Conservation (phyloP, 1,139 yeast genomes). For the Geotrichum carabidarum region DNA sequence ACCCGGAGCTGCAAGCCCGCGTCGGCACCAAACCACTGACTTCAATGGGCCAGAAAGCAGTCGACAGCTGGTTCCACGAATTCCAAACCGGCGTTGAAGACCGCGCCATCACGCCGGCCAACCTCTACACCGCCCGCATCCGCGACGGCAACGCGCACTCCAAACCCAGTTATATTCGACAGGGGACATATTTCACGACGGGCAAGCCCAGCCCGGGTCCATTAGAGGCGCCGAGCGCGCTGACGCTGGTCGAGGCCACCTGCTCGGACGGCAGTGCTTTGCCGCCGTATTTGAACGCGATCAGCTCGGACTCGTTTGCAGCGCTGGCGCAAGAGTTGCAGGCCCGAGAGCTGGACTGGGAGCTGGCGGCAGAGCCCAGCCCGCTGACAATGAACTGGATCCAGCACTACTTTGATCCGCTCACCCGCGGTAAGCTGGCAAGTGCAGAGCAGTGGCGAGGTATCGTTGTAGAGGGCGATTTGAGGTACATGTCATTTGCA, state of each 20-base stretch:
- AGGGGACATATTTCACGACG: background rate
- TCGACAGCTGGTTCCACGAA: conserved; percentile 11
- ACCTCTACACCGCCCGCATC: conserved; percentile 8
- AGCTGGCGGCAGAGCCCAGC: background rate
- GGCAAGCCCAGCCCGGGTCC: background rate
- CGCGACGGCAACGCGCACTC: background rate
- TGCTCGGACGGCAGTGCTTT: conserved; percentile 10
- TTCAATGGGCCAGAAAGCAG: background rate
- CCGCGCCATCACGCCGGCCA: background rate
- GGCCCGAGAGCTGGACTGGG: background rate
- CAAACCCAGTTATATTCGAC: background rate
- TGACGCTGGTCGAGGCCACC: background rate
- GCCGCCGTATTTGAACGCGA: conserved; percentile 2
- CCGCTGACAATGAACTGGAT: background rate
- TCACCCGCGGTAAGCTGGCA: background rate
- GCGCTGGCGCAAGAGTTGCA: background rate
- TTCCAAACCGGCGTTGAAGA: conserved; percentile 7
- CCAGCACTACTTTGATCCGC: conserved; percentile 6
- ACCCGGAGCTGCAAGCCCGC: conserved; percentile 6
- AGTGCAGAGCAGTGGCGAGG: conserved; percentile 1
- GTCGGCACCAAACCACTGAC: background rate
- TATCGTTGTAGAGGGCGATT: conserved; percentile 14
- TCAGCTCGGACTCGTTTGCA: background rate
- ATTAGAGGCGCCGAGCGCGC: background rate
- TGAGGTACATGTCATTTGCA: conserved; percentile 20